Base-by-base conservation (phyloP, 2,329 filamentous ascomycete genomes). In the Xenosphaeropsis pyriputrescens region DNA sequence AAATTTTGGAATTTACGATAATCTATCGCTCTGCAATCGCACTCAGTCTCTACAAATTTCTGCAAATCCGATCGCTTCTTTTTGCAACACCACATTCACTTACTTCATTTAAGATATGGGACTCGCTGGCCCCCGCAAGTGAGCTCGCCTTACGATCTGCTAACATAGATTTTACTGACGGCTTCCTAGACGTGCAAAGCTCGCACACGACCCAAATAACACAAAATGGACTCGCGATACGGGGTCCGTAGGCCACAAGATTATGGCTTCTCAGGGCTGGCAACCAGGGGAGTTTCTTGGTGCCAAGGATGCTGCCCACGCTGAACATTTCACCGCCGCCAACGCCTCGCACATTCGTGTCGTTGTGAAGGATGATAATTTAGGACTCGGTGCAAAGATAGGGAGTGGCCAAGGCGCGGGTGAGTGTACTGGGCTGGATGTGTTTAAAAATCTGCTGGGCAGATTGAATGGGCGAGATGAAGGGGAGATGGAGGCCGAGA, bases 141-240 rank as follows among this genome's bases (percentile, higher is more conserved):
- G 64, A 55, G 60, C 45, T 37, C 9, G 54, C 48, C 13, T 17
- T 31, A 31, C 26, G 18, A 32, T 37, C 41, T 5, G 15, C 6
- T 29, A 18, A 22, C 11, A 26, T 9, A 2, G 7, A 43, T 31
- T 3, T 37, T 30, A 39, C 41, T 48, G 42, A 47, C 48, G 75
- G 70, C 50, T 66, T 63, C 49, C 68, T 68, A 57, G 54, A 38
- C 49, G 50, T 26, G 47, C 49, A 35, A 93, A 89, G 62, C 77
- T 96, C 54, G 81, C 80, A 47, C 71, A 81, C 56, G 91, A 98
- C 60, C 91, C 91, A 6, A 95, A 96, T 63, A 98, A 96, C 59
- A 94, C 85, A 35, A 76, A 74, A 68, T 98, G 91, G 91, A 78
- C 80, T 40, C 78, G 79, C 51, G 80, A 88, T 55, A 84, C 80